Evolutionary conservation across 1,284 basidiomycete species (phyloP).

Genomic region (Phellopilus nigrolimitatus): DNA sequence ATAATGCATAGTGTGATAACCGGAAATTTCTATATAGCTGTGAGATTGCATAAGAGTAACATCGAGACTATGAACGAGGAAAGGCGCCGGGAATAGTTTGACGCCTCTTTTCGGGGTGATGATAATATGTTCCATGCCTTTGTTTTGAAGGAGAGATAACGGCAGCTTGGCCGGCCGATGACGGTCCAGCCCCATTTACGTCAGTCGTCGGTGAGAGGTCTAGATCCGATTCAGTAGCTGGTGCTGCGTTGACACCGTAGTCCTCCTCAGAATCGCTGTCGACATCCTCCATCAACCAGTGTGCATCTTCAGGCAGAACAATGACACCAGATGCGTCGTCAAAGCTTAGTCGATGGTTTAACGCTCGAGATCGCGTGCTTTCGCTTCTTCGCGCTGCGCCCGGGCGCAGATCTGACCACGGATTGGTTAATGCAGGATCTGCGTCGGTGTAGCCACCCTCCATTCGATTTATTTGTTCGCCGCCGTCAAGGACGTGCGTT

Average conservation of each 20-base stretch:
- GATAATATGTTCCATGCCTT: slow-evolving; percentile 65
- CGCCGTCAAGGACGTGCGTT: too few relatives aligned
- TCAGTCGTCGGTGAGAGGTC: slow-evolving; percentile 12
- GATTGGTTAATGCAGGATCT: slow-evolving; percentile 33
- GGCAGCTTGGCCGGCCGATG: slow-evolving; percentile 2
- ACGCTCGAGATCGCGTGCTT: slow-evolving; percentile 21
- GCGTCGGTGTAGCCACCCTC: slow-evolving; percentile 1
- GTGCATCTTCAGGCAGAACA: slow-evolving; percentile 71
- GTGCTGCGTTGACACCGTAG: slow-evolving; percentile 22
- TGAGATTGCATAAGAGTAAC: background rate
- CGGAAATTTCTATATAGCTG: too few relatives aligned
- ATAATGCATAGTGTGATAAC: too few relatives aligned
- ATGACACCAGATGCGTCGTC: slow-evolving; percentile 81
- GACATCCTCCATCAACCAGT: slow-evolving; percentile 55
- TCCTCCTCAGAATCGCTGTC: slow-evolving; percentile 39
- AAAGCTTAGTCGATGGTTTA: slow-evolving; percentile 65
- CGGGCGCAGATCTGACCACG: slow-evolving; percentile 47
- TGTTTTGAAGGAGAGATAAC: slow-evolving; percentile 26
- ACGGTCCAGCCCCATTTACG: slow-evolving; percentile 10
- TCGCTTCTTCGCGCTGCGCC: slow-evolving; percentile 24
- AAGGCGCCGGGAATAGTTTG: slow-evolving; percentile 52
- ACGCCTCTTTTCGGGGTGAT: slow-evolving; percentile 66
- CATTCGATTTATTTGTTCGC: slow-evolving; percentile 8
- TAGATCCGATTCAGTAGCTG: slow-evolving; percentile 11
- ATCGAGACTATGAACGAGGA: slow-evolving; percentile 19